Evolutionary conservation across 495 filamentous ascomycete species (phyloP), one percentile per base, ranked within the genome.

Genomic region (Terfezia boudieri): DNA sequence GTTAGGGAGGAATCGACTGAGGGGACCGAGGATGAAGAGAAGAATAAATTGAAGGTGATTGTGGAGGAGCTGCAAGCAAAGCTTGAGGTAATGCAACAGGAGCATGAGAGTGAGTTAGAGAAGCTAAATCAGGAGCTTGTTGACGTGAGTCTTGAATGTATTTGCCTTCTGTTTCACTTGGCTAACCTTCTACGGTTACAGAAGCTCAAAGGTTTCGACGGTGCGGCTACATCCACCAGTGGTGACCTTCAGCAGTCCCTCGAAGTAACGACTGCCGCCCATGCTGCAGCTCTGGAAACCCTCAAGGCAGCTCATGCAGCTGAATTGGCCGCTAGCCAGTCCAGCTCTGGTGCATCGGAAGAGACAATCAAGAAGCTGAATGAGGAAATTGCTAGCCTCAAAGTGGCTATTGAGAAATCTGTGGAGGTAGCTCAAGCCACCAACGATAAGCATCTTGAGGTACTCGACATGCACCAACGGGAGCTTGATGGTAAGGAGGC

Each of bases 401-500:
- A 64, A 41, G 57, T 59, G 48, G 22, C 50, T 17, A 51, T 65
- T 2, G 62, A 64, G 49, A 54, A 62, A 9, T 51, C 66, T n/a
- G 66, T 67, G 16, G 63, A 61, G 3, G 60, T 58, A 26, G 60
- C 62, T 22, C 59, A 68, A 32, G 55, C 46, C 38, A 49, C 62
- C 4, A 54, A 68, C 17, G 68, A 71, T 48, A 68, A 73, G 22
- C 71, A 73, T 41, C 67, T 66, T 2, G 36, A 62, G 49, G 63
- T 67, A 26, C 60, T 66, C 36, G 64, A 66, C 1, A 56, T 36
- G 43, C 61, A 58, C 12, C 32, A 50, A 22, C 51, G 37, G 17
- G 54, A 67, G 37, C 57, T 74, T 35, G 68, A 73, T 4, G 70
- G 70, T 8, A 66, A 68, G 7, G 66, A 68, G 37, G 67, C 69